Percentiles rank a stretch among this genome's conserved stretches.
Conservation (phyloP, 2,329 filamentous ascomycete genomes). For the Trichoderma breve region DNA sequence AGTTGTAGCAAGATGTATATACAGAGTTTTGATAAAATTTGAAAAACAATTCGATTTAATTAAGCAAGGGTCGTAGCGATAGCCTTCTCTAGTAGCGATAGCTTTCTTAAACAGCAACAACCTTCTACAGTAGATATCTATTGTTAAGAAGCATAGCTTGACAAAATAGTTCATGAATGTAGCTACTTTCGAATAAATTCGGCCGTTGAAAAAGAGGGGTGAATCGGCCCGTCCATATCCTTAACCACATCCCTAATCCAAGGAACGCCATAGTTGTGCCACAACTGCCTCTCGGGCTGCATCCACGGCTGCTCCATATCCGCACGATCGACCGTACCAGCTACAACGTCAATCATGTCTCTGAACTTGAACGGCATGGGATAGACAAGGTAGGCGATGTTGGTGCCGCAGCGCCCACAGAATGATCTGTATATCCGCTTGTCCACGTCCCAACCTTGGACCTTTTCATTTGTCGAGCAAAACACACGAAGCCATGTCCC, state of each 20-base stretch:
- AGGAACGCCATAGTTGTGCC: background rate
- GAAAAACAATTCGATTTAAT: too few species aligned
- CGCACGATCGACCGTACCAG: background rate
- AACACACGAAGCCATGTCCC: background rate
- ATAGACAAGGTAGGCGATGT: background rate
- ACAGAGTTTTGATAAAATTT: background rate
- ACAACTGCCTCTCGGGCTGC: background rate
- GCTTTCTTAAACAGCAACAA: background rate
- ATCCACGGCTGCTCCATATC: background rate
- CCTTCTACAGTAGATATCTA: background rate
- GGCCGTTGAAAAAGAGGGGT: conserved; percentile 37
- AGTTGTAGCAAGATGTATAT: background rate
- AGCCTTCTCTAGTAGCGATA: too few species aligned
- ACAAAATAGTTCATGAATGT: background rate
- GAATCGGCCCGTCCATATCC: background rate
- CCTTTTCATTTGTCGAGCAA: background rate
- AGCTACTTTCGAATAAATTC: background rate
- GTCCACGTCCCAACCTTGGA: background rate
- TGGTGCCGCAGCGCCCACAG: background rate
- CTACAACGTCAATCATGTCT: background rate
- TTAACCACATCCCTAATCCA: background rate
- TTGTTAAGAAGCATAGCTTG: background rate
- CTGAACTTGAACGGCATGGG: background rate
- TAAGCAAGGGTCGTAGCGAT: too few species aligned
- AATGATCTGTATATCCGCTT: background rate